These are phyloP conservation scores for Scutellaria minor DNA, from an alignment of 257 asterid genomes.

Conservation along the genomic window DNA sequence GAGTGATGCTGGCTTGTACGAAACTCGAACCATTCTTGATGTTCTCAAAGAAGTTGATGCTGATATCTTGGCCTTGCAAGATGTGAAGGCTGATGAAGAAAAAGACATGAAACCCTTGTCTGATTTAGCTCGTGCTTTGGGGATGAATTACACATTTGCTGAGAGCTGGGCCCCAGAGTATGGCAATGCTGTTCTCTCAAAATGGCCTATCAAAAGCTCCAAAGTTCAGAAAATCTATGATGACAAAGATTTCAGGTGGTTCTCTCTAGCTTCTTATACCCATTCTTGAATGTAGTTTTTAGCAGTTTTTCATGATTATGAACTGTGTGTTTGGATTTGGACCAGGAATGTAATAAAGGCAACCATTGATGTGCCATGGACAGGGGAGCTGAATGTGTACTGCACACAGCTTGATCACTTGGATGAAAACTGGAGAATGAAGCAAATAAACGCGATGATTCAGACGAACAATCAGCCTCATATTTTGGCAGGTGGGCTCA, in stretches of 20 bases:
- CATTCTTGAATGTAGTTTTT: neutral
- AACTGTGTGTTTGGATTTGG: neutral
- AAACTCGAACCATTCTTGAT: constrained; percentile 55
- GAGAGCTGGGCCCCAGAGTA: constrained; percentile 99
- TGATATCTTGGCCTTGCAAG: constrained; percentile 82
- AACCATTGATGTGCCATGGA: constrained; percentile 72
- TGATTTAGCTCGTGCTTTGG: constrained; percentile 78
- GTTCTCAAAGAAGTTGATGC: constrained; percentile 88
- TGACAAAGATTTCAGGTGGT: constrained; percentile 85
- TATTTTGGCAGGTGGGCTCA: constrained; percentile 84
- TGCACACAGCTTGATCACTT: constrained; percentile 92
- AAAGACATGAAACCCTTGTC: constrained; percentile 84
- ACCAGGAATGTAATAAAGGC: constrained; percentile 92
- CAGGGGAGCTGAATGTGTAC: constrained; percentile 78
- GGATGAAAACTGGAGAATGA: constrained; percentile 87
- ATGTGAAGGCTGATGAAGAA: constrained; percentile 93
- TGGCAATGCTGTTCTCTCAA: constrained; percentile 87
- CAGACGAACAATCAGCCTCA: constrained; percentile 71
- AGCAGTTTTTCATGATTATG: neutral
- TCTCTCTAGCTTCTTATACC: neutral
- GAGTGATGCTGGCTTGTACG: constrained; percentile 46
- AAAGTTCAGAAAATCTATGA: constrained; percentile 72
- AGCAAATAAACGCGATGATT: constrained; percentile 76
- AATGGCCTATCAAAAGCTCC: constrained; percentile 91
- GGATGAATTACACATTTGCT: constrained; percentile 88